Conservation (phyloP, 352 stramenopile genomes). For the Phytophthora quininea region DNA sequence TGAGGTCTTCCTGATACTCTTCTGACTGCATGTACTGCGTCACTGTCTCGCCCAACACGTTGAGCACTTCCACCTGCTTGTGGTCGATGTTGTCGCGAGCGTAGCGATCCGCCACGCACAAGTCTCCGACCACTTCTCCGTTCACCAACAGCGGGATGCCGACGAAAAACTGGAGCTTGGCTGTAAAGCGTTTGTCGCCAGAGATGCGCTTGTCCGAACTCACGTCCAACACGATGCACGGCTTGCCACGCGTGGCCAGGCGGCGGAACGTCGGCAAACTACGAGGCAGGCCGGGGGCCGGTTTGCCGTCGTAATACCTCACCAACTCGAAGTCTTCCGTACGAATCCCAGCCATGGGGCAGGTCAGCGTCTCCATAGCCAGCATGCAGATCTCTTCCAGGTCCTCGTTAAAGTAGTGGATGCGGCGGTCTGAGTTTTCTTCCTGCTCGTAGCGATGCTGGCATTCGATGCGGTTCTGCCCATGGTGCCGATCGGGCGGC, state of each 20-base stretch:
- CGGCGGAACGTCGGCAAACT: constrained; percentile 87
- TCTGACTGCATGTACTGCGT: constrained; percentile 90
- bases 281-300: constrained; percentile 59
- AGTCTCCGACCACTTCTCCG: constrained; percentile 84
- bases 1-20: constrained; percentile 79
- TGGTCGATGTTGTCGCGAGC: constrained; percentile 84
- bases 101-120: constrained; percentile 85
- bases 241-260: constrained; percentile 85
- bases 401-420: constrained; percentile 89
- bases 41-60: constrained; percentile 86
- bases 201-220: constrained; percentile 89
- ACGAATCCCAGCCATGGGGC: constrained; percentile 86
- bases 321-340: constrained; percentile 90
- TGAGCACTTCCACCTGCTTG: constrained; percentile 85
- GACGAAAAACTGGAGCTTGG: constrained; percentile 90
- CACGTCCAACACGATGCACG: constrained; percentile 88
- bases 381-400: constrained; percentile 90
- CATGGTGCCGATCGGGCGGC: constrained; percentile 33
- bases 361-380: constrained; percentile 87
- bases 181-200: constrained; percentile 82
- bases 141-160: constrained; percentile 86
- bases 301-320: constrained; percentile 72
- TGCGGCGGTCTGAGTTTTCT: constrained; percentile 61
- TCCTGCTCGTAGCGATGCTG: constrained; percentile 35
- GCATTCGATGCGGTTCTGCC: constrained; percentile 43